Evolutionary conservation across 2,329 filamentous ascomycete genomes (phyloP), one percentile per base, ranked within the genome.

Genomic region (Westerdykella aurantiaca): DNA sequence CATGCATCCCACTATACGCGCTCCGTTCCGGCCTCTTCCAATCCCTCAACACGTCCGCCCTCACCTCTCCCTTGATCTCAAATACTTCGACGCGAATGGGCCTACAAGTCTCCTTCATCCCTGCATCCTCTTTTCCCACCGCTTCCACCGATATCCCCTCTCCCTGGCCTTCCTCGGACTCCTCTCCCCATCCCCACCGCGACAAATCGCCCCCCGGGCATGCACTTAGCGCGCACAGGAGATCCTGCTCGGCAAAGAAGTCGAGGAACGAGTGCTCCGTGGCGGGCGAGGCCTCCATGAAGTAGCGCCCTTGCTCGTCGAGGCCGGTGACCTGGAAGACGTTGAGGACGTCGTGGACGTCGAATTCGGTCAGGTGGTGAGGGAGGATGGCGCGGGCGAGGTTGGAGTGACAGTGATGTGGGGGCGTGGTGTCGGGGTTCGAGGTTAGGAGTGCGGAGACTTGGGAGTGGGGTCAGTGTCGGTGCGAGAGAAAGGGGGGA

Each of bases 391-490:
- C 85, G 4, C 88, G 79, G 1, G 80, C 81, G 10, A 94, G 76
- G 63, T 94, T 94, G 1, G 83, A 88, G 59, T 91, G 87, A 64
- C 88, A 94, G 63, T 93, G 86, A 64, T 79, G 91, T 63, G 93
- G 83, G 61, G 88, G 93, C 25, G 75, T 74, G 39, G 79, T 75
- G 18, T 21, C n/a, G 18, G 18, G 18, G 18, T 3, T 21, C n/a
- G 81, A 81, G 3, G 77, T 80, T 41, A 94, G 78, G 49, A 93
- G 76, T 31, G 78, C 73, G 63, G 87, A 88, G 61, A 93, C 83
- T 69, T 12, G 35, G 35, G 11, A 10, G 29, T n/a, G 18, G 18
- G 3, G 18, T 21, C 18, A 21, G 18, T 21, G 18, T 21, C 6
- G 18, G 18, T 6, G 18, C 18, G 18, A 21, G 18, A 21, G 23